phyloP scores from a whole-genome alignment of 768 basidiomycete genomes.

The Amanita jacksonii region DNA sequence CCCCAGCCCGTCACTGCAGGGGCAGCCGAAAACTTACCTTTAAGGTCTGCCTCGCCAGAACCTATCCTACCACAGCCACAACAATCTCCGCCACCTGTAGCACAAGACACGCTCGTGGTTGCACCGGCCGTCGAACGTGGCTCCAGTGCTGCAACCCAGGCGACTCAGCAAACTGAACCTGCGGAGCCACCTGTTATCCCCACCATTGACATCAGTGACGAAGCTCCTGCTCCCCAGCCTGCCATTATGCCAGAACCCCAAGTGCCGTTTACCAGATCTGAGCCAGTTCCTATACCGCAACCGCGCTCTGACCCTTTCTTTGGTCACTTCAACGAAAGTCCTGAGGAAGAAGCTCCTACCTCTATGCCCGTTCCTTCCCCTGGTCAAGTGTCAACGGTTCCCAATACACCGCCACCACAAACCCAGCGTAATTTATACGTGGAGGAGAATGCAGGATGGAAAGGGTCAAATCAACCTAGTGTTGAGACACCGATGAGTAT shows the following conservation, averaged over 20 bases:
- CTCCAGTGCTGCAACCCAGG: not conserved
- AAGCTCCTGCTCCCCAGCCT: not conserved
- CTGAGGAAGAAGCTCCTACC: not conserved
- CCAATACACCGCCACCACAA: not conserved
- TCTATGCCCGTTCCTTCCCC: not conserved
- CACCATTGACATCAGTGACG: not conserved
- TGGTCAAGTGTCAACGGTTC: not conserved
- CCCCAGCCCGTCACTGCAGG: conserved; percentile 5
- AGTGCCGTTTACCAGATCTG: not conserved
- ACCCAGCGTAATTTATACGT: not conserved
- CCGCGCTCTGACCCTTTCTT: not conserved
- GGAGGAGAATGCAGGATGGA: not conserved
- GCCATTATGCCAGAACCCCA: too few relatives aligned
- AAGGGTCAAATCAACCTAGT: not conserved
- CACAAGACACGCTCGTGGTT: too few relatives aligned
- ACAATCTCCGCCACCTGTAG: too few relatives aligned
- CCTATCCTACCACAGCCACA: too few relatives aligned
- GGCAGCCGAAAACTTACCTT: not conserved
- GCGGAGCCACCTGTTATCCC: not conserved
- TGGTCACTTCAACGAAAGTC: not conserved
- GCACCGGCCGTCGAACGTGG: too few relatives aligned
- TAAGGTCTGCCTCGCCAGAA: not conserved
- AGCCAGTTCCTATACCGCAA: conserved; percentile 3
- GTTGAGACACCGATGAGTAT: not conserved
- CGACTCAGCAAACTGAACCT: conserved; percentile 2